These are phyloP conservation scores for Sphagnum contortum DNA, from an alignment of 225 moss, liverwort and hornwort species.

Conservation along the genomic window DNA sequence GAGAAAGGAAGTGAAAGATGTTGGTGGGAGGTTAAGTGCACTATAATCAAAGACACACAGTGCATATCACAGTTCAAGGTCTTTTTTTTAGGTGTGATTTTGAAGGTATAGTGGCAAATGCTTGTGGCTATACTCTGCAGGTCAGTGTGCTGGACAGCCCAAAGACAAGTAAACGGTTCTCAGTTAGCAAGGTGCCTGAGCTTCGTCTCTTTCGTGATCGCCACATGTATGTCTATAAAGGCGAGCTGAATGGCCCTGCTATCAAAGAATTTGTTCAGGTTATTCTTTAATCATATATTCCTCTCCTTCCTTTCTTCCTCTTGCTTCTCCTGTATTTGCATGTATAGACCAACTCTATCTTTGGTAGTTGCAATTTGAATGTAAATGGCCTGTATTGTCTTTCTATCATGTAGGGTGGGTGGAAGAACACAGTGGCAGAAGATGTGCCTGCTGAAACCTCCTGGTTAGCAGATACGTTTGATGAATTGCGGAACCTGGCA, in stretches of 20 bases:
- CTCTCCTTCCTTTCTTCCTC: not conserved
- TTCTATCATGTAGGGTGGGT: slow-evolving; percentile 47
- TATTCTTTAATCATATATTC: too few species aligned
- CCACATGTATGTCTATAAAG: slow-evolving; percentile 62
- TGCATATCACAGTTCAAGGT: too few species aligned
- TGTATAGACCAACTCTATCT: too few species aligned
- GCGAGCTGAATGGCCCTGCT: slow-evolving; percentile 55
- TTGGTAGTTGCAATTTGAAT: too few species aligned
- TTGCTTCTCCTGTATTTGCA: too few species aligned
- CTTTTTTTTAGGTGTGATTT: too few species aligned
- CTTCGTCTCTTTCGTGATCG: slow-evolving; percentile 77
- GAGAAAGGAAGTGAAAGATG: too few species aligned
- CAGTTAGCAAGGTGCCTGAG: slow-evolving; percentile 51
- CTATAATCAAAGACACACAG: too few species aligned
- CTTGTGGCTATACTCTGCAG: slow-evolving; percentile 21
- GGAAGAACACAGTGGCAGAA: slow-evolving; percentile 42
- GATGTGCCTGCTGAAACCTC: slow-evolving; percentile 54
- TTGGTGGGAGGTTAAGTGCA: too few species aligned
- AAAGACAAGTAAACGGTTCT: slow-evolving; percentile 59
- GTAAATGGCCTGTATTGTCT: slow-evolving; percentile 2
- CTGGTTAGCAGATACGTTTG: slow-evolving; percentile 16
- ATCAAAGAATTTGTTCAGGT: slow-evolving; percentile 47
- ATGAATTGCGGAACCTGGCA: slow-evolving; percentile 16
- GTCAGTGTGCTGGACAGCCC: slow-evolving; percentile 64
- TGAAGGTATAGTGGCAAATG: too few species aligned